Evolutionary conservation across 306 rosid species (phyloP).

Genomic region (Pyrus bretschneideri): DNA sequence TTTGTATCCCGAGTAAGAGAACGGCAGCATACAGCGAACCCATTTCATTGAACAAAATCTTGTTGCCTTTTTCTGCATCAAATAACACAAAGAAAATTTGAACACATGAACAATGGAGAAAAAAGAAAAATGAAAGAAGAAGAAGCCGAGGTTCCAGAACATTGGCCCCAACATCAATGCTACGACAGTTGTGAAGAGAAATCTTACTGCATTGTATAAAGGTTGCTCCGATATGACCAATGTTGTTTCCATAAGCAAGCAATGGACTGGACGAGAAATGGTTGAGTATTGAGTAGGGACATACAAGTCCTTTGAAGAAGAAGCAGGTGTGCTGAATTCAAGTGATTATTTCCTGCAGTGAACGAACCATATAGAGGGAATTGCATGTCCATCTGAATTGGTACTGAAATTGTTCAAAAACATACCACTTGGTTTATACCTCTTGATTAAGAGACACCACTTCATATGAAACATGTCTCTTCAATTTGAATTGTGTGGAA

Average conservation of each 20-base stretch:
- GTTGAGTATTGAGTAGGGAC: conserved; percentile 41
- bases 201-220: conserved; percentile 46
- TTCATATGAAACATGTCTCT: no score
- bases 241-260: conserved; percentile 72
- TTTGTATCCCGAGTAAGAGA: conserved; percentile 60
- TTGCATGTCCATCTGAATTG: no score
- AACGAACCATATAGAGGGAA: no score
- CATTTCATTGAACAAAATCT: conserved; percentile 51
- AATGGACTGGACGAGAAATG: conserved; percentile 41
- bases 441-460: no score
- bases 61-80: conserved; percentile 33
- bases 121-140: not conserved
- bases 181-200: conserved; percentile 31
- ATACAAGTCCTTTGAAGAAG: conserved; percentile 47
- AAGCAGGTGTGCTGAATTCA: conserved; percentile 46
- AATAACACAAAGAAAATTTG: not conserved
- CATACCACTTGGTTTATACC: no score
- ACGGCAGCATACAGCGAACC: conserved; percentile 66
- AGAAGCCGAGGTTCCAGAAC: conserved; percentile 62
- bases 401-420: no score
- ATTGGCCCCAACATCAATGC: conserved; percentile 64
- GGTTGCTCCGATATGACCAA: conserved; percentile 67
- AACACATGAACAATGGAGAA: not conserved
- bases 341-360: no score
- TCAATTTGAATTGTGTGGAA: no score